Base-by-base conservation (phyloP, 768 basidiomycete species). In the Suillus lakei region DNA sequence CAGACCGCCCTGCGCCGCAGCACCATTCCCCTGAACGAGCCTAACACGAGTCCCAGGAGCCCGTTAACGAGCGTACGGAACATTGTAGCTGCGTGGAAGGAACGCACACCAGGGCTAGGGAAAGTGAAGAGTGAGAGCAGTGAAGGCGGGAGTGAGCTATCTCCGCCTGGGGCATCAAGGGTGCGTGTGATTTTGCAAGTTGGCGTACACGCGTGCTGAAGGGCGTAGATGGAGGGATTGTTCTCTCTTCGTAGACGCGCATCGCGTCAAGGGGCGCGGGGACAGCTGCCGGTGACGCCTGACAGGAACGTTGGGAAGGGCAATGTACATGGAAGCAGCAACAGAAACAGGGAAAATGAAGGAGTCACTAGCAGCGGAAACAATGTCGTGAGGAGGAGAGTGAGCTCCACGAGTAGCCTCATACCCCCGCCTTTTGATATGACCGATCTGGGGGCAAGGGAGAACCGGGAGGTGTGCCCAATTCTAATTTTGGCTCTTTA, bases 1-100 rank as follows among this genome's bases (percentile, higher is more conserved):
- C 56, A 58, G 56, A 58, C 56, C 9, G 38, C 56, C 23, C 26
- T 59, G 18, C 58, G 58, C 30, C 58, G 58, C 12, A 59, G 39
- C 39, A 28, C 39, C 18, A 26, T 18, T 13, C 26, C 58, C 21
- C 39, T 16, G 26, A 41, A 59, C 18, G 39, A 59, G 5, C 13
- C 18, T 13, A 59, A 59, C 26, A 81, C 81, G 23, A 87, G 89
- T 4, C 90, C 91, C 5, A 85, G 90, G 10, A 91, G 89, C 5
- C 91, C 92, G 1, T 79, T 92, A 32, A 82, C 88, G 0, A 91
- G 89, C 5, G 89, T 95, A 28, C 85, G 91, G 38, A 93, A 93
- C 68, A 87, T 93, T 44, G 89, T 95, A 8, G 85, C 88, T 0
- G 81, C 89, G 9, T 95, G 92, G 91, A 93, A 92, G 73, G 90